Evolutionary conservation across 768 basidiomycete species (phyloP).

Genomic region (Rhizopogon salebrosus): DNA sequence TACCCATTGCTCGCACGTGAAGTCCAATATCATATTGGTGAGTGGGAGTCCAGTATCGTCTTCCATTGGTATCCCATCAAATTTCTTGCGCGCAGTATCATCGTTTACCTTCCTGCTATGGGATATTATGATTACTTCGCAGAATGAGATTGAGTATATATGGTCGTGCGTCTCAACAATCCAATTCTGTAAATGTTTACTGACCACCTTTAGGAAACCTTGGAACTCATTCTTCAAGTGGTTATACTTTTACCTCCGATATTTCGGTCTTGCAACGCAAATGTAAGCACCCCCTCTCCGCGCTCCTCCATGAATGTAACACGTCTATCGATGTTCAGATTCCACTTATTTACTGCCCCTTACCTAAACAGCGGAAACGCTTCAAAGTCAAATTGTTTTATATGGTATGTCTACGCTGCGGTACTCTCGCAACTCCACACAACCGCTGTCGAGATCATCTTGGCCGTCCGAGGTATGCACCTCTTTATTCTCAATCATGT

Average conservation of each 20-base stretch:
- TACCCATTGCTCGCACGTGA: neutral
- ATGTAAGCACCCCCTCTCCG: neutral
- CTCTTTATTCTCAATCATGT: neutral
- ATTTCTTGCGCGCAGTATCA: slow-evolving; percentile 16
- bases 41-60: neutral
- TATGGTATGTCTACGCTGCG: slow-evolving; percentile 15
- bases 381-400: slow-evolving; percentile 6
- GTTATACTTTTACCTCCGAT: slow-evolving; percentile 10
- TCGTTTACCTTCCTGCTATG: slow-evolving; percentile 21
- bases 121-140: slow-evolving; percentile 21
- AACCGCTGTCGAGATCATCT: slow-evolving; percentile 16
- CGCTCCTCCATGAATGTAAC: neutral
- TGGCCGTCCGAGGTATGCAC: slow-evolving; percentile 21
- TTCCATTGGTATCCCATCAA: neutral
- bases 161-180: slow-evolving; percentile 23
- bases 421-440: slow-evolving; percentile 9
- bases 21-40: neutral
- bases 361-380: slow-evolving; percentile 9
- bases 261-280: slow-evolving; percentile 1
- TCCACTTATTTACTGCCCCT: slow-evolving; percentile 2
- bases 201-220: slow-evolving; percentile 10
- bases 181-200: neutral
- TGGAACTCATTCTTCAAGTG: slow-evolving; percentile 13
- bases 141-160: slow-evolving; percentile 21
- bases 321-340: neutral